Evolutionary conservation across 352 stramenopile species (phyloP).

Genomic region (Globisporangium splendens): DNA sequence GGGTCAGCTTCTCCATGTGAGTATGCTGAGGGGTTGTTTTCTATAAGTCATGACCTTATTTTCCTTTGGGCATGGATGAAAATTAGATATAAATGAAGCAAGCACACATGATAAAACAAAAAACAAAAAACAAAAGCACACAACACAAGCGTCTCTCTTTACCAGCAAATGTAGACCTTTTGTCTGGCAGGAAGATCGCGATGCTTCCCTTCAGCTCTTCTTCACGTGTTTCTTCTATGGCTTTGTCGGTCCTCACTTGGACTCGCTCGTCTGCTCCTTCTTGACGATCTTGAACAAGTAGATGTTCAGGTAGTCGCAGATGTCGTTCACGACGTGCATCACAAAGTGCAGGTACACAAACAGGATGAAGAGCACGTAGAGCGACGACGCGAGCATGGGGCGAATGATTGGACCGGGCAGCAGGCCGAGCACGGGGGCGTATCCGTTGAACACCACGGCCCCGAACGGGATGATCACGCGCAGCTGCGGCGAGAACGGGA

Average conservation of each 20-base stretch:
- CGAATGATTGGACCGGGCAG: slow-evolving; percentile 46
- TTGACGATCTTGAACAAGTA: slow-evolving; percentile 78
- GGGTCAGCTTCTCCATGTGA: not conserved
- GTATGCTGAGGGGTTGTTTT: not conserved
- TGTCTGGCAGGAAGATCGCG: not conserved
- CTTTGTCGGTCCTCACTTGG: slow-evolving; percentile 4
- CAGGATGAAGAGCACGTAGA: slow-evolving; percentile 76
- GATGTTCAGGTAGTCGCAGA: slow-evolving; percentile 85
- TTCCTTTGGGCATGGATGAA: slow-evolving; percentile 2
- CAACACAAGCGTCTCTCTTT: too few relatives aligned
- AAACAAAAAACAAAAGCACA: too few relatives aligned
- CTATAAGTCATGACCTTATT: not conserved
- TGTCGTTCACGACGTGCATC: slow-evolving; percentile 76
- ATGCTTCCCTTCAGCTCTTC: not conserved
- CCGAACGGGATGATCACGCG: slow-evolving; percentile 78
- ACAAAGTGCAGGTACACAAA: slow-evolving; percentile 82
- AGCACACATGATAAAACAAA: not conserved
- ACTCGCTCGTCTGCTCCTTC: slow-evolving; percentile 19
- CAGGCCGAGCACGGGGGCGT: slow-evolving; percentile 45
- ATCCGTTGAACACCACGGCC: slow-evolving; percentile 73
- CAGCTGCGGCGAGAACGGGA: slow-evolving; percentile 78
- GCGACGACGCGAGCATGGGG: slow-evolving; percentile 58
- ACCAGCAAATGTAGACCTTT: too few relatives aligned
- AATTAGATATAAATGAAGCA: slow-evolving; percentile 8
- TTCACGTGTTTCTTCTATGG: not conserved